Percentiles rank a stretch among this genome's conserved stretches.
Evolutionary conservation across 148 eudicot species (phyloP).

Genomic region (Euryodendron excelsum): DNA sequence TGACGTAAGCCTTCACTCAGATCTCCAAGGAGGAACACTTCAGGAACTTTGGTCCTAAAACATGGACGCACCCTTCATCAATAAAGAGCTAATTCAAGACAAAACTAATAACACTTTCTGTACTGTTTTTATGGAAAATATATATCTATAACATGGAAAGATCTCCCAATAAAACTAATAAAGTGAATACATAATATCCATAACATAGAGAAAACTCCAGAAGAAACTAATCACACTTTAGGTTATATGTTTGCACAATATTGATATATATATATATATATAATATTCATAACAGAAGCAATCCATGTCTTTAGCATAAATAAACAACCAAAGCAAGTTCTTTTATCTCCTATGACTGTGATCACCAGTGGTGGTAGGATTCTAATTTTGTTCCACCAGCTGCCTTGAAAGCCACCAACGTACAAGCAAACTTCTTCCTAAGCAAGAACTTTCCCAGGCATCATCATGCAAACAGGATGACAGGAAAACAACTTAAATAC

Average conservation of each 20-base stretch:
- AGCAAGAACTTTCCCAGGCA: slow-evolving; percentile 4
- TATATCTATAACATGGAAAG: too few relatives aligned
- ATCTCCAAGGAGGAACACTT: too few relatives aligned
- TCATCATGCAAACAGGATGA: neutral
- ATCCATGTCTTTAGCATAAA: slow-evolving; percentile 7
- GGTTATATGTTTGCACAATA: neutral
- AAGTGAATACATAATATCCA: too few relatives aligned
- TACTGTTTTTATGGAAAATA: too few relatives aligned
- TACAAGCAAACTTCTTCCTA: neutral
- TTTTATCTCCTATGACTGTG: neutral
- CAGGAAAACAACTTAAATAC: slow-evolving; percentile 16
- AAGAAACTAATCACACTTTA: neutral
- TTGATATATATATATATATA: neutral
- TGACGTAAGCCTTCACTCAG: too few relatives aligned
- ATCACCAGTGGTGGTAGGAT: neutral
- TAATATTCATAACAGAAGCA: neutral
- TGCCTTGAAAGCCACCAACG: slow-evolving; percentile 2
- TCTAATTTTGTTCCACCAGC: slow-evolving; percentile 1
- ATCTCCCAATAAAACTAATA: too few relatives aligned
- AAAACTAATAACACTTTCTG: too few relatives aligned
- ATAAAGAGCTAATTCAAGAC: too few relatives aligned
- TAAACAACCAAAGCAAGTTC: slow-evolving; percentile 10
- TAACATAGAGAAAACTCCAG: neutral
- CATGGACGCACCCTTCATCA: too few relatives aligned
- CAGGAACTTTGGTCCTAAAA: too few relatives aligned